Evolutionary conservation across 148 eudicot species (phyloP), one percentile per base, ranked within the genome.

Genomic region (Dysphania ambrosioides): DNA sequence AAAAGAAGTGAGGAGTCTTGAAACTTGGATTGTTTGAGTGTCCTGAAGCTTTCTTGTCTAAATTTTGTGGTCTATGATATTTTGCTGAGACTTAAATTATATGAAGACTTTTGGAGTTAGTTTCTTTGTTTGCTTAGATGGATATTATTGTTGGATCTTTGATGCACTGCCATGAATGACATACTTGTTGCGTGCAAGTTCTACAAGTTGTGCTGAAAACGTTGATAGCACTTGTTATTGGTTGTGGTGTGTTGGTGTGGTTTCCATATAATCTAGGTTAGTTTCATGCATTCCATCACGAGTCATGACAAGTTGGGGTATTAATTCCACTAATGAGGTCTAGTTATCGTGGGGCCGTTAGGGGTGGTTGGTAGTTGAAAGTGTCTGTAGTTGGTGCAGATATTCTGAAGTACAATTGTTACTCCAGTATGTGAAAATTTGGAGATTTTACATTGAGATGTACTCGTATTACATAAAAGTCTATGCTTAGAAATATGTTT

Each of bases 1-100:
- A 86, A 18, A 86, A 83, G 83, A 80, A 88, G 77, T 87, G 71
- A 72, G 75, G 73, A 49, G 38, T 58, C 41, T 73, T n/a, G 6
- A 12, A 23, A 67, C 9, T 60, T 73, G 51, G 32, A 13, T 21
- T 31, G 40, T 40, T 63, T 36, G 63, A 31, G 9, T 21, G 11
- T 51, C 16, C 53, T 5, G 35, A 63, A 29, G 21, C 30, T 31
- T 44, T 44, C 12, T 62, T 51, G 30, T 61, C 56, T 5, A 71
- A 66, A 66, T 72, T 78, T 57, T 57, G 57, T 31, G 57, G 19
- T 66, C 57, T 26, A 24, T 66, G 63, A 19, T 19, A 15, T 24
- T 66, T 36, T 63, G 34, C 18, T 6, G 4, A 38, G 27, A n/a
- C 29, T 23, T 26, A 35, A 47, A 13, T 21, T 47, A 49, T 75